Conservation (phyloP, 2,329 filamentous ascomycete species). For the Arthrinium puccinioides region DNA sequence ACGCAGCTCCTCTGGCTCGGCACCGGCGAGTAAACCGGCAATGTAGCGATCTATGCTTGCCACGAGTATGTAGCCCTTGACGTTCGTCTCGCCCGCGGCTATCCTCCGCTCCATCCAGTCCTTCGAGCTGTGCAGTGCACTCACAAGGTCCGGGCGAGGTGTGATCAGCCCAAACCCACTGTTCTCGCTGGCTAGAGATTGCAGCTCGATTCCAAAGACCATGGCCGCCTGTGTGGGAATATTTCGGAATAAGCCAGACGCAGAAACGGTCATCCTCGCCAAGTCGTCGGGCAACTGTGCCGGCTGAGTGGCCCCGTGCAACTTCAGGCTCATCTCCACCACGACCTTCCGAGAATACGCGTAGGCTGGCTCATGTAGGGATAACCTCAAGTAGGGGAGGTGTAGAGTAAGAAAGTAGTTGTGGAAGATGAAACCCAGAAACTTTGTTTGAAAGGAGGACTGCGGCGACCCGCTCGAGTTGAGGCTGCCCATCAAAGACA, state of each 20-base stretch:
- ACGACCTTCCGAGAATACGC: constrained; percentile 43
- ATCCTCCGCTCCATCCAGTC: constrained; percentile 32
- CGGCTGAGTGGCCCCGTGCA: constrained; percentile 27
- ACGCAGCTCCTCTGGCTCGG: constrained; percentile 24
- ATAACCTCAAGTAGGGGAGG: constrained; percentile 37
- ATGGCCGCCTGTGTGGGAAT: constrained; percentile 26
- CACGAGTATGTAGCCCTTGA: constrained; percentile 42
- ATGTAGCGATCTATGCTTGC: constrained; percentile 32
- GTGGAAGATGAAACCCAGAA: constrained; percentile 43
- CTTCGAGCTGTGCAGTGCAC: constrained; percentile 31
- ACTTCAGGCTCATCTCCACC: constrained; percentile 38
- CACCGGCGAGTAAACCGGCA: constrained; percentile 29
- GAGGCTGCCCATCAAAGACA: constrained; percentile 20
- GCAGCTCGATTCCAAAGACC: constrained; percentile 32
- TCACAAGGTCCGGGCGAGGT: constrained; percentile 33
- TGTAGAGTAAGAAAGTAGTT: constrained; percentile 51
- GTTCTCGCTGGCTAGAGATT: constrained; percentile 31
- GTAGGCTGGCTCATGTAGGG: constrained; percentile 34
- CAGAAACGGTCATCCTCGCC: constrained; percentile 27
- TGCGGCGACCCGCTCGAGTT: constrained; percentile 8
- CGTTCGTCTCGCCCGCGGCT: constrained; percentile 45
- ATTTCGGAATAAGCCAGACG: constrained; percentile 33
- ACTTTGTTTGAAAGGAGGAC: constrained; percentile 31
- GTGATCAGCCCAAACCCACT: constrained; percentile 25
- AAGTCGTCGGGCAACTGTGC: constrained; percentile 22